Conservation (phyloP, 305 asterid species). For the Rubia peregrina region DNA sequence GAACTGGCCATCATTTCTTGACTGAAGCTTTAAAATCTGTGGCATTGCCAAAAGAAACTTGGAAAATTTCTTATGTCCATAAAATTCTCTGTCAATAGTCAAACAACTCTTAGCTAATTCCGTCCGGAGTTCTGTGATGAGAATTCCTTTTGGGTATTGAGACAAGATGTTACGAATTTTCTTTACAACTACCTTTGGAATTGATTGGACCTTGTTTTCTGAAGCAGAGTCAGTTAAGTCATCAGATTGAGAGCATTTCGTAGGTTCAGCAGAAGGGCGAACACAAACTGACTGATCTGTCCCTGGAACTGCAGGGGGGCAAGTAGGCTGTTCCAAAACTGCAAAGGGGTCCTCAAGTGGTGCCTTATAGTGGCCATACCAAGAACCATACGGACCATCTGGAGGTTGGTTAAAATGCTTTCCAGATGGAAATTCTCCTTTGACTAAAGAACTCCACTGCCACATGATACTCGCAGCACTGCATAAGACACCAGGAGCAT, state of each 20-base stretch:
- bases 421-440: constrained; percentile 66
- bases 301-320: constrained; percentile 12
- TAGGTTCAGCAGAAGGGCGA: constrained; percentile 3
- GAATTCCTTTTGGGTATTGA: constrained; percentile 59
- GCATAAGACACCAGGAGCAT: constrained; percentile 59
- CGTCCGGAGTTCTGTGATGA: constrained; percentile 46
- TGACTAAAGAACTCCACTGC: constrained; percentile 79
- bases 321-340: constrained; percentile 32
- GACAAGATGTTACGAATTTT: constrained; percentile 38
- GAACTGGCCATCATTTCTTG: constrained; percentile 32
- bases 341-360: constrained; percentile 76
- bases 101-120: constrained; percentile 42
- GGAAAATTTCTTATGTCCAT: constrained; percentile 69
- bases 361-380: constrained; percentile 75
- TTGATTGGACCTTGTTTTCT: constrained; percentile 41
- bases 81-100: constrained; percentile 49
- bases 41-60: constrained; percentile 80
- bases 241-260: constrained; percentile 14
- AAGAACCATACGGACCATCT: constrained; percentile 80
- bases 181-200: constrained; percentile 54
- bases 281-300: constrained; percentile 4
- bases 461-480: constrained; percentile 96
- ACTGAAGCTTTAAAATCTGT: constrained; percentile 40
- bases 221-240: constrained; percentile 34
- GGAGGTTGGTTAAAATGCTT: constrained; percentile 93